phyloP scores from a whole-genome alignment of 495 filamentous ascomycete species.

The Xylaria sp. region DNA sequence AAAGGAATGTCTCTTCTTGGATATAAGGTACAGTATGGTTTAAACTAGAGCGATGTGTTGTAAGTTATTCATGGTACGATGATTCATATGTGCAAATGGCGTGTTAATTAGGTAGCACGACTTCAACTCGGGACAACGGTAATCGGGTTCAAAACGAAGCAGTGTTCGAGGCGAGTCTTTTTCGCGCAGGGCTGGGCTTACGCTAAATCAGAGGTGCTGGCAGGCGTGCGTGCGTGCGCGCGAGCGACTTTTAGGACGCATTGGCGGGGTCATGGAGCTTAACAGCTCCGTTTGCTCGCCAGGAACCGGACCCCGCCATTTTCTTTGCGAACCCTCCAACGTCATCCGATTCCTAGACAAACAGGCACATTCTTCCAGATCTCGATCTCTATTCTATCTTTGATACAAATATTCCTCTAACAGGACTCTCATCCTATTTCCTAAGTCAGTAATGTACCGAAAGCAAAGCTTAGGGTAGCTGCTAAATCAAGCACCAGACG shows the following conservation, averaged over 20 bases:
- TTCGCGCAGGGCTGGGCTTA: conserved; percentile 10
- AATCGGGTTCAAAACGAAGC: background rate
- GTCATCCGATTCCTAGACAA: conserved; percentile 14
- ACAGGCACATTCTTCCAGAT: background rate
- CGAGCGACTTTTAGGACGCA: conserved; percentile 21
- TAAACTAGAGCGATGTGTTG: background rate
- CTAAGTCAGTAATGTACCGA: background rate
- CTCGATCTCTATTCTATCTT: background rate
- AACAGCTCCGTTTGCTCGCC: conserved; percentile 6
- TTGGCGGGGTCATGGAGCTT: conserved; percentile 23
- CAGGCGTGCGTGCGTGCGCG: background rate
- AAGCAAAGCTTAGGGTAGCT: background rate
- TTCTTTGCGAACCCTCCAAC: conserved; percentile 5
- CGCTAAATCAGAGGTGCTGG: background rate
- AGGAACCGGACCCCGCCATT: conserved; percentile 25
- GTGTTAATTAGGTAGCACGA: background rate
- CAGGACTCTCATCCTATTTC: background rate
- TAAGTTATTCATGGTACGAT: background rate
- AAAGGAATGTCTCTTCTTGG: background rate
- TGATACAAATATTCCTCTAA: background rate
- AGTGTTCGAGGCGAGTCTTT: conserved; percentile 19
- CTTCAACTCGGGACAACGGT: background rate
- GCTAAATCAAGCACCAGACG: background rate
- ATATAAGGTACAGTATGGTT: background rate
- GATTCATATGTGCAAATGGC: background rate